A percentile compares a stretch with the other conserved stretches of the same genome.
Conservation (phyloP, 164 flowering plant genomes). For the Nelumbo lutea region DNA sequence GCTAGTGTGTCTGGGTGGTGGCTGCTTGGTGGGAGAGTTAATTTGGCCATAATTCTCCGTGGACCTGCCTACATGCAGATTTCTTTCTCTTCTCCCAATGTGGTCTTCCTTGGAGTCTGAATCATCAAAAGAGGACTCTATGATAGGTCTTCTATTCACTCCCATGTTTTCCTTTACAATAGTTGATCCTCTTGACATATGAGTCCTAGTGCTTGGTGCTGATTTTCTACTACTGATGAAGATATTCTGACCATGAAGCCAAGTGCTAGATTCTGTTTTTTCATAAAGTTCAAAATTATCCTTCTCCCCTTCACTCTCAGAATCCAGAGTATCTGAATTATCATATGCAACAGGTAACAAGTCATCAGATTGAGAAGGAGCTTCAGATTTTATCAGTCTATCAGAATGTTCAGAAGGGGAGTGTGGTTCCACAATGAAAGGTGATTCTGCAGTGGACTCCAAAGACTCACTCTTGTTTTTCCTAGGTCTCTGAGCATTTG, state of each 20-base stretch:
- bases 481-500: conserved; percentile 24
- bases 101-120: background rate
- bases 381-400: conserved; percentile 11
- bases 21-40: conserved; percentile 1
- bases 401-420: conserved; percentile 25
- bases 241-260: conserved; percentile 12
- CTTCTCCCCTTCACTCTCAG: conserved; percentile 43
- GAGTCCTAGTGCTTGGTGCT: conserved; percentile 7
- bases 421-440: conserved; percentile 11
- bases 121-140: conserved; percentile 7
- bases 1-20: conserved; percentile 4
- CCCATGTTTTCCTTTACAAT: conserved; percentile 3
- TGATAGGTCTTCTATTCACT: background rate
- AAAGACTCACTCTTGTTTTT: conserved; percentile 12
- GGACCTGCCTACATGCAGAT: conserved; percentile 6
- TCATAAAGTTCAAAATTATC: conserved; percentile 15
- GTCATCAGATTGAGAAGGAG: conserved; percentile 28
- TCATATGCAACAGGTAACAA: conserved; percentile 41
- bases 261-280: conserved; percentile 1
- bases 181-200: conserved; percentile 12
- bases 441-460: conserved; percentile 8
- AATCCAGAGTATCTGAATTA: conserved; percentile 47
- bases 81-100: conserved; percentile 2
- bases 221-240: conserved; percentile 4
- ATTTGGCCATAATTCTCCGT: conserved; percentile 8